phyloP scores from a whole-genome alignment of 148 eudicot species.

The Cornus suecica region DNA sequence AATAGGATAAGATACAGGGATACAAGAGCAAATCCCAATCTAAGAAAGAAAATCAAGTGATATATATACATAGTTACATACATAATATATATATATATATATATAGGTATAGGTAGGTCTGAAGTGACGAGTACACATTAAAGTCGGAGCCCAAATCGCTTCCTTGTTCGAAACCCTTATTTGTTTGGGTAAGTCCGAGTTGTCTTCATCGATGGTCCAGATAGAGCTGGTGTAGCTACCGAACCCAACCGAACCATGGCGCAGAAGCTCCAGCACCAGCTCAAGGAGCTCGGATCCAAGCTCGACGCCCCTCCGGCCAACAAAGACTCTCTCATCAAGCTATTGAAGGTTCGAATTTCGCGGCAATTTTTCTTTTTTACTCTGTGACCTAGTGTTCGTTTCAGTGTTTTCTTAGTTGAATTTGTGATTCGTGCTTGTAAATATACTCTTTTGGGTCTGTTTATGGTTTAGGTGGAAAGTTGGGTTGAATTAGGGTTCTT shows the following conservation, averaged over 20 bases:
- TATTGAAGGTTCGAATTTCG: constrained; percentile 50
- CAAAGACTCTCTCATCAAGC: constrained; percentile 77
- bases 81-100: too few species aligned
- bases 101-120: neutral
- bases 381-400: neutral
- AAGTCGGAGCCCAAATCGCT: neutral
- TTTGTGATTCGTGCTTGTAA: neutral
- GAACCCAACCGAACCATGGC: constrained; percentile 16
- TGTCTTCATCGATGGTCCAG: neutral
- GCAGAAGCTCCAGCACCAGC: constrained; percentile 48
- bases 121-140: neutral
- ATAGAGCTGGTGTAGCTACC: neutral
- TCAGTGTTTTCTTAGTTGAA: neutral
- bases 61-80: too few species aligned
- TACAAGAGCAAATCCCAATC: neutral
- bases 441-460: neutral
- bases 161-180: neutral
- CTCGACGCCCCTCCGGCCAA: constrained; percentile 60
- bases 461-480: constrained; percentile 7
- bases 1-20: neutral
- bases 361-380: neutral
- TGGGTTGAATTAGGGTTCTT: constrained; percentile 25
- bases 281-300: constrained; percentile 85
- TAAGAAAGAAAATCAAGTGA: neutral
- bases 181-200: neutral